Conservation (phyloP, 768 basidiomycete genomes). For the Mycena galericulata region DNA sequence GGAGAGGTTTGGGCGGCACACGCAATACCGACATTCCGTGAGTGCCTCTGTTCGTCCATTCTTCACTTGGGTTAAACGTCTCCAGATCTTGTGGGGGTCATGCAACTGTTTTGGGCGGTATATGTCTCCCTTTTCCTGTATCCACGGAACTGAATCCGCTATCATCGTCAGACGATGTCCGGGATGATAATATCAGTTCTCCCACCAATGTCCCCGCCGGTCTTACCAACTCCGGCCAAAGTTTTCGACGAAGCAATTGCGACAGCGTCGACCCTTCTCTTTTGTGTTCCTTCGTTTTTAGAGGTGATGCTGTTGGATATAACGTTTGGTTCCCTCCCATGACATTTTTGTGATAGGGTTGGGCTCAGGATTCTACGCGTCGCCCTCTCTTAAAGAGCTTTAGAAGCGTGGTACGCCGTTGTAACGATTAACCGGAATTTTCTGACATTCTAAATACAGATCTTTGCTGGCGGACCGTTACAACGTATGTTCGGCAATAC, state of each 20-base stretch:
- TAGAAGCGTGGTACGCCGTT: constrained; percentile 2
- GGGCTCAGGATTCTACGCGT: constrained; percentile 23
- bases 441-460: not conserved
- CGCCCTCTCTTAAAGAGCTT: not conserved
- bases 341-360: constrained; percentile 19
- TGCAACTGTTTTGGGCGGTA: constrained; percentile 10
- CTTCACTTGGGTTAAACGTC: not conserved
- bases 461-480: constrained; percentile 11
- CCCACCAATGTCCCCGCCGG: constrained; percentile 42
- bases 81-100: not conserved
- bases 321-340: too few species aligned
- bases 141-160: not conserved
- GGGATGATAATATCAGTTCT: constrained; percentile 45
- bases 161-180: constrained; percentile 33
- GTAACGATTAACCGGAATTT: not conserved
- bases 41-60: not conserved
- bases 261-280: constrained; percentile 37
- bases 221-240: constrained; percentile 44
- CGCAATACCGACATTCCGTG: constrained; percentile 5
- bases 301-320: too few species aligned
- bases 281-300: constrained; percentile 46
- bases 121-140: not conserved
- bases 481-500: not conserved
- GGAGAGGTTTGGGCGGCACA: constrained; percentile 6
- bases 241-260: constrained; percentile 41